A percentile compares a stretch with the other conserved stretches of the same genome.
Conservation (phyloP, 495 filamentous ascomycete species). For the Aspergillus indologenus region DNA sequence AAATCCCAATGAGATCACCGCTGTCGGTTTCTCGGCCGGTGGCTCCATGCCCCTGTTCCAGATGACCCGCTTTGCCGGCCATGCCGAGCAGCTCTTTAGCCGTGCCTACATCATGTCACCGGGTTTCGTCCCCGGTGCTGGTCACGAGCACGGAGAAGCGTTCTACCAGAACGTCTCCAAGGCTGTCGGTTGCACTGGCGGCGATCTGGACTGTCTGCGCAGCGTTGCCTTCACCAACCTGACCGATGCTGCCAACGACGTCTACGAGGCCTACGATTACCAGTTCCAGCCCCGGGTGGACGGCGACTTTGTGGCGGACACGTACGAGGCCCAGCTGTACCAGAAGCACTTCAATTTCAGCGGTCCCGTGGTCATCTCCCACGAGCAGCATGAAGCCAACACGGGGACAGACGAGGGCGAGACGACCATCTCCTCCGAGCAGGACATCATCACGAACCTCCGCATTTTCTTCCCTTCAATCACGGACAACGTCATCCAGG, state of each 20-base stretch:
- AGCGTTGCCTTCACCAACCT: conserved; percentile 28
- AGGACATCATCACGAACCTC: too few species aligned
- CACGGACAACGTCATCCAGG: too few species aligned
- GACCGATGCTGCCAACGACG: conserved; percentile 20
- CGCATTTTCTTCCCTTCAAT: too few species aligned
- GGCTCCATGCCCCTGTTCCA: conserved; percentile 43
- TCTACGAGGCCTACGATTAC: conserved; percentile 27
- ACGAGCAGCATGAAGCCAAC: too few species aligned
- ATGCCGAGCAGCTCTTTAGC: conserved; percentile 31
- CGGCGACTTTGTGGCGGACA: conserved; percentile 35
- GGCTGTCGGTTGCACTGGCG: conserved; percentile 29
- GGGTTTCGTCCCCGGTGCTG: conserved; percentile 32
- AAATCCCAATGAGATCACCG: conserved; percentile 41
- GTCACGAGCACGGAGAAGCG: conserved; percentile 27
- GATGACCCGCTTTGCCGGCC: conserved; percentile 32
- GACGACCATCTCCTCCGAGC: too few species aligned
- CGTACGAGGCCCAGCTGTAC: conserved; percentile 37
- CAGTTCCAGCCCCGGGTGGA: conserved; percentile 39
- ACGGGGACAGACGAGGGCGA: too few species aligned
- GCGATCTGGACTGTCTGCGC: conserved; percentile 30
- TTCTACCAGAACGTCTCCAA: conserved; percentile 37
- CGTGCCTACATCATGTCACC: conserved; percentile 38
- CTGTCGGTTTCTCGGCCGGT: conserved; percentile 43
- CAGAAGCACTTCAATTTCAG: conserved; percentile 36
- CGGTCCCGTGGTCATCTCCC: conserved; percentile 33